Evolutionary conservation across 805 yeast species (phyloP).

Genomic region (Teunomyces panamensis): DNA sequence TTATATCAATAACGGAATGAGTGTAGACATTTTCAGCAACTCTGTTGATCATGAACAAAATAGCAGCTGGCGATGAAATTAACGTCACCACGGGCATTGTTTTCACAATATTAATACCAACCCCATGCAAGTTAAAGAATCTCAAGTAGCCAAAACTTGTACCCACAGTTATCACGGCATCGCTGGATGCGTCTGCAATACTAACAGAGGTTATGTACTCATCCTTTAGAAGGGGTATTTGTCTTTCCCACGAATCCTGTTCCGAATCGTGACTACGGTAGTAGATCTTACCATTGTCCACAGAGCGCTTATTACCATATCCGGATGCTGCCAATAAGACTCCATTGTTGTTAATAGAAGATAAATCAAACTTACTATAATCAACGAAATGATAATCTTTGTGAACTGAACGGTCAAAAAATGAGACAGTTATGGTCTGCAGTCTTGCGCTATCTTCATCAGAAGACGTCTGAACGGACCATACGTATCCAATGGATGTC

Average conservation of each 20-base stretch:
- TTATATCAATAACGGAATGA: conserved; percentile 48
- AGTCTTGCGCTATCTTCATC: conserved; percentile 21
- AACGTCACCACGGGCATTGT: conserved; percentile 70
- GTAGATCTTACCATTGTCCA: conserved; percentile 44
- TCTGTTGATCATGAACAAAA: conserved; percentile 51
- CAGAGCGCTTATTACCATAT: conserved; percentile 13
- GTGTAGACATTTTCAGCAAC: conserved; percentile 32
- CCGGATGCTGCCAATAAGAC: conserved; percentile 53
- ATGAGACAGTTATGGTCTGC: conserved; percentile 78
- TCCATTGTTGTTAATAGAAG: conserved; percentile 68
- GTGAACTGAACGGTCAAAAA: conserved; percentile 73
- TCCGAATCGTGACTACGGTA: conserved; percentile 69
- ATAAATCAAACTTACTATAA: conserved; percentile 64
- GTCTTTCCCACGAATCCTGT: conserved; percentile 69
- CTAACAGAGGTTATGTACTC: conserved; percentile 71
- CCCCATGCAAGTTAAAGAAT: conserved; percentile 67
- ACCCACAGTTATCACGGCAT: conserved; percentile 60
- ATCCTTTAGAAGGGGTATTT: conserved; percentile 47
- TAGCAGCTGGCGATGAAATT: conserved; percentile 56
- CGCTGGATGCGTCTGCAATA: conserved; percentile 35
- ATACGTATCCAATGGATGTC: conserved; percentile 76
- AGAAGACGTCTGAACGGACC: conserved; percentile 54
- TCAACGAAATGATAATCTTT: conserved; percentile 87
- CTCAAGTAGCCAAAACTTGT: conserved; percentile 76
- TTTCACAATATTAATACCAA: conserved; percentile 67